Conservation (phyloP, 2,329 filamentous ascomycete genomes). For the Bipolaris bicolor region DNA sequence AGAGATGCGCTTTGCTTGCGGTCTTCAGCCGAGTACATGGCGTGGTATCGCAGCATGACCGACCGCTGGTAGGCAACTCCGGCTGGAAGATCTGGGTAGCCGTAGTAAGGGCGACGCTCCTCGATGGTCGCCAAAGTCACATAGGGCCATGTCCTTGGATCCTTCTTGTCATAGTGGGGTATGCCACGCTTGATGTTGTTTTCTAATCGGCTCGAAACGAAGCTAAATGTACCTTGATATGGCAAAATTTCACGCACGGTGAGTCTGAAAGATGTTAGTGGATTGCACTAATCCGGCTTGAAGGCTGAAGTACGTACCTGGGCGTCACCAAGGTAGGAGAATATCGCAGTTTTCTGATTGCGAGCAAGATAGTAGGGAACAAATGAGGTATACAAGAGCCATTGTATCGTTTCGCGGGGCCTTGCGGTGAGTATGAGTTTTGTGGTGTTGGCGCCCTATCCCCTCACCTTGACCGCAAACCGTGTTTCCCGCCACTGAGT, state of each 20-base stretch:
- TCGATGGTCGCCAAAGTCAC: slow-evolving; percentile 7
- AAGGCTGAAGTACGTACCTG: background rate
- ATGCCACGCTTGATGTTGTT: background rate
- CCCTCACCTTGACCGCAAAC: background rate
- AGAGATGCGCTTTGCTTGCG: background rate
- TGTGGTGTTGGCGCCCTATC: background rate
- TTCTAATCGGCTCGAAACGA: background rate
- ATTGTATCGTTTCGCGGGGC: background rate
- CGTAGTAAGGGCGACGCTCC: background rate
- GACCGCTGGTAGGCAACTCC: slow-evolving; percentile 10
- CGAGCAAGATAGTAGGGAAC: background rate
- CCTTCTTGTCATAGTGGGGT: background rate
- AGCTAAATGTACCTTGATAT: slow-evolving; percentile 10
- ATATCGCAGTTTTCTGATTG: background rate
- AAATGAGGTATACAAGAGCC: background rate
- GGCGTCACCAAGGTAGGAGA: background rate
- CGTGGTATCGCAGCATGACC: slow-evolving; percentile 3
- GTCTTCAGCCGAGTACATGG: slow-evolving; percentile 4
- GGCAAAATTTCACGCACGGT: background rate
- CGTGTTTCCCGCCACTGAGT: background rate
- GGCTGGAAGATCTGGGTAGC: slow-evolving; percentile 1
- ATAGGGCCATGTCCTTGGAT: slow-evolving; percentile 12
- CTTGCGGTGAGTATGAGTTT: background rate
- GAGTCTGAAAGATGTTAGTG: background rate
- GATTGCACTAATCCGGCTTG: background rate